Base-by-base conservation (phyloP, 2,329 filamentous ascomycete species). In the Plenodomus biglobosus region DNA sequence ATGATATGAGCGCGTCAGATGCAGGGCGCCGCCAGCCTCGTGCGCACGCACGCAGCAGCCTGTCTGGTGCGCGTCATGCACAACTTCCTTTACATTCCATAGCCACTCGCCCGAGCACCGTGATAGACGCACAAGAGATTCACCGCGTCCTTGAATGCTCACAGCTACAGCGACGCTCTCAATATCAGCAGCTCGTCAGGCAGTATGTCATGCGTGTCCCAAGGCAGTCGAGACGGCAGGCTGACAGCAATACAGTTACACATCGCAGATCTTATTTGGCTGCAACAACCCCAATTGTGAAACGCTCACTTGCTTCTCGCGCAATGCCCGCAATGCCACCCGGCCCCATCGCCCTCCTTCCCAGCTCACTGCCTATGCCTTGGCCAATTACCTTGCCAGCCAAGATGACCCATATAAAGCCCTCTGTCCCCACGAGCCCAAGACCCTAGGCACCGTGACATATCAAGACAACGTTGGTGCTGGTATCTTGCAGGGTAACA, bases 301-400 rank as follows among this genome's bases (percentile, higher is more conserved):
- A 30, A 92, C 85, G 1, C 74, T 89, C 13, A 92, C 89, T 13
- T 96, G 91, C 74, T 87, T 92, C 64, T 90, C 85, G 52, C 90
- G 83, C 68, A 84, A 88, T 46, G 87, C 82, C 70, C 82, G 87
- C 56, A 75, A 85, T 35, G 80, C 83, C 27, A 83, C 83, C 55
- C 81, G 81, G 0, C 90, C 90, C 2, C 81, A 90, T 59, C 85
- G 90, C 52, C 82, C 86, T 62, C 94, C 92, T 62, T 95, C 87
- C 48, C 81, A 86, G 18, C 84, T 90, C 38, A 95, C 90, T 62
- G 90, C 91, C 8, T 83, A 90, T 61, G 89, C 88, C 1, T 74
- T 96, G 24, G 91, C 91, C 11, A 82, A 89, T 46, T 89, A 88
- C 62, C 79, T 95, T 42, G 89, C 90, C 8, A 88, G 86, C 62